Evolutionary conservation across 2,329 filamentous ascomycete genomes (phyloP).

Genomic region (Sclerotinia borealis): DNA sequence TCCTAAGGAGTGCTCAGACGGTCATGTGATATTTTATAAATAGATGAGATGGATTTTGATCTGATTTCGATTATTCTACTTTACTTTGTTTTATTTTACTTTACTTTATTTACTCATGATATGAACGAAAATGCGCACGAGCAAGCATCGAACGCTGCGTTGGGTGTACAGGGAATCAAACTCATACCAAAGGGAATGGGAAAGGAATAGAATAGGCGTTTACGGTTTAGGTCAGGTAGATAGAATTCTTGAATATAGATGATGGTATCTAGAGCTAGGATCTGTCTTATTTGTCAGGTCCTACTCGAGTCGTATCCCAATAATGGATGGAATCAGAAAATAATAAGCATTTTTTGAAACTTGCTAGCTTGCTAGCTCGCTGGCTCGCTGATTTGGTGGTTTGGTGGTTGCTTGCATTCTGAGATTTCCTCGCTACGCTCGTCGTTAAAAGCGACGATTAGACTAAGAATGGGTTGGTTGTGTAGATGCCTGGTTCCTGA

Average conservation of each 20-base stretch:
- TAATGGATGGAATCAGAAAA: no score
- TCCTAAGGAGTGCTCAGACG: background rate
- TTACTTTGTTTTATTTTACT: no score
- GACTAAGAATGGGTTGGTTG: no score
- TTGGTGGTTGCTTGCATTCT: background rate
- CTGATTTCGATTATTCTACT: background rate
- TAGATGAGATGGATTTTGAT: slow-evolving; percentile 1
- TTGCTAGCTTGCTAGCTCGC: no score
- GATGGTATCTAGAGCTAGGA: background rate
- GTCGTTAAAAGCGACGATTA: no score
- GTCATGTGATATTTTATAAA: background rate
- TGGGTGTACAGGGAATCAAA: background rate
- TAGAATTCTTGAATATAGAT: slow-evolving; percentile 5
- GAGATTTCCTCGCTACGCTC: no score
- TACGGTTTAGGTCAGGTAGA: background rate
- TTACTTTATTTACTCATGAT: background rate
- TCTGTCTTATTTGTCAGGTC: no score
- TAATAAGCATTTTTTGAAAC: no score
- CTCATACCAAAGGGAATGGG: background rate
- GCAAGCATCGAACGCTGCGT: background rate
- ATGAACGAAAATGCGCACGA: background rate
- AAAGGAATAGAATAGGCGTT: background rate
- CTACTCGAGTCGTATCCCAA: no score
- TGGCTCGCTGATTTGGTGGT: no score
- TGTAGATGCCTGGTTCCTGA: no score